Percentiles rank a stretch among this genome's conserved stretches.
Conservation (phyloP, 352 stramenopile genomes). For the Pythium vanterpoolii region DNA sequence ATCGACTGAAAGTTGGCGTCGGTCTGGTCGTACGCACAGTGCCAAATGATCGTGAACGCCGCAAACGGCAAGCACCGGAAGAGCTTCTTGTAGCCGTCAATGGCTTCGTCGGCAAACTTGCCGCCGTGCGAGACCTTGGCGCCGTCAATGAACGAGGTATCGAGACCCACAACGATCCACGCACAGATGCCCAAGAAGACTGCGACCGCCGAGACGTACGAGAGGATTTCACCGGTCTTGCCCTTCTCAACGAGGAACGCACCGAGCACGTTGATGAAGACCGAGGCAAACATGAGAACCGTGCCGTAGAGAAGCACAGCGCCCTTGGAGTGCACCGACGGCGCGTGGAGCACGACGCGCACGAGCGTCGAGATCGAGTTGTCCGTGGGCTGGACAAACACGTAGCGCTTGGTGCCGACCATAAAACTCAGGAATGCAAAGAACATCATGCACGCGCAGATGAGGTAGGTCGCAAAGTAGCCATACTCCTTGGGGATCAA, state of each 20-base stretch:
- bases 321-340: slow-evolving; percentile 28
- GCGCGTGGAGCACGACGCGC: slow-evolving; percentile 28
- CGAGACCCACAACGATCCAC: slow-evolving; percentile 81
- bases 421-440: slow-evolving; percentile 46
- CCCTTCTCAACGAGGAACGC: slow-evolving; percentile 59
- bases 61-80: slow-evolving; percentile 82
- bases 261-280: slow-evolving; percentile 66
- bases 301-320: slow-evolving; percentile 70
- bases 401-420: slow-evolving; percentile 54
- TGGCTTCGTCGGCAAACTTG: slow-evolving; percentile 72
- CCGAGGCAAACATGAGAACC: slow-evolving; percentile 54
- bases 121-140: slow-evolving; percentile 78
- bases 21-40: slow-evolving; percentile 83
- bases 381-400: slow-evolving; percentile 70
- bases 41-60: slow-evolving; percentile 88
- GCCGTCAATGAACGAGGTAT: slow-evolving; percentile 79
- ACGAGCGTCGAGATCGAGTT: slow-evolving; percentile 66
- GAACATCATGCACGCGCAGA: slow-evolving; percentile 69
- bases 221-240: slow-evolving; percentile 61
- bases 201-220: slow-evolving; percentile 53
- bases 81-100: slow-evolving; percentile 85
- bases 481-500: slow-evolving; percentile 77
- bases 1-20: slow-evolving; percentile 89
- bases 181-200: slow-evolving; percentile 70
- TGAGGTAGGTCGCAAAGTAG: slow-evolving; percentile 87